These are phyloP conservation scores for Stachybotrys elegans DNA, from an alignment of 2,329 filamentous ascomycete genomes.

Conservation along the genomic window DNA sequence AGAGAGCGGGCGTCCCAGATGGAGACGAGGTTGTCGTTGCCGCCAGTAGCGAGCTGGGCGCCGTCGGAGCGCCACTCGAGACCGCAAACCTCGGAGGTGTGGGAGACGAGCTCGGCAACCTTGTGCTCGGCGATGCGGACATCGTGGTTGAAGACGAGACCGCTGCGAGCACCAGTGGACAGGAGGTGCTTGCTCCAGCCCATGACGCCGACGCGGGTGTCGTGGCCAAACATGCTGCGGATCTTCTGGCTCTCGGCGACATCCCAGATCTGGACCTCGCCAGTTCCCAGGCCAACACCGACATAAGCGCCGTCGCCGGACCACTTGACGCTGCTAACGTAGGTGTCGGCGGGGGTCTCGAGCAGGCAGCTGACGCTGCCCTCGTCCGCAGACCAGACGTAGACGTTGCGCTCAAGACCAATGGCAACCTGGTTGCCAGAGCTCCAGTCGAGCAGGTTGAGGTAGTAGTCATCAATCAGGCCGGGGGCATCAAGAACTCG, in stretches of 20 bases:
- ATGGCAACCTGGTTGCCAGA: slow-evolving; percentile 97
- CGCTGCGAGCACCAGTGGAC: slow-evolving; percentile 89
- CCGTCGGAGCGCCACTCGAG: slow-evolving; percentile 97
- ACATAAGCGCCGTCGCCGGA: slow-evolving; percentile 96
- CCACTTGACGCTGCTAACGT: slow-evolving; percentile 98
- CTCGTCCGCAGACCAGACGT: slow-evolving; percentile 96
- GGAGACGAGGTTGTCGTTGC: slow-evolving; percentile 97
- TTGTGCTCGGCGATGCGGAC: slow-evolving; percentile 98
- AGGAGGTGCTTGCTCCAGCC: slow-evolving; percentile 98
- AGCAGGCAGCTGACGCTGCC: slow-evolving; percentile 84
- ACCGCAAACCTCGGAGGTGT: slow-evolving; percentile 96
- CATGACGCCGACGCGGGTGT: slow-evolving; percentile 95
- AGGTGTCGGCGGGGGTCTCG: slow-evolving; percentile 85
- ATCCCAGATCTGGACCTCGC: slow-evolving; percentile 99
- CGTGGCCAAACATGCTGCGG: slow-evolving; percentile 97
- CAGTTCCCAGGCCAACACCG: slow-evolving; percentile 86
- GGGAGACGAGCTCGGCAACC: slow-evolving; percentile 91
- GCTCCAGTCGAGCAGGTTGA: slow-evolving; percentile 98
- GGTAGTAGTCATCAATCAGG: slow-evolving; percentile 96
- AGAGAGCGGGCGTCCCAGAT: slow-evolving; percentile 98
- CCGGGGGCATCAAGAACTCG: slow-evolving; percentile 94
- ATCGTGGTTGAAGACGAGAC: slow-evolving; percentile 97
- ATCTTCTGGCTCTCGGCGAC: slow-evolving; percentile 93
- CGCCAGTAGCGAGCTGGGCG: slow-evolving; percentile 92
- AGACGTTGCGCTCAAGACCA: slow-evolving; percentile 92